Conservation (phyloP, 2,329 filamentous ascomycete species). For the Scolecobasidium constrictum region DNA sequence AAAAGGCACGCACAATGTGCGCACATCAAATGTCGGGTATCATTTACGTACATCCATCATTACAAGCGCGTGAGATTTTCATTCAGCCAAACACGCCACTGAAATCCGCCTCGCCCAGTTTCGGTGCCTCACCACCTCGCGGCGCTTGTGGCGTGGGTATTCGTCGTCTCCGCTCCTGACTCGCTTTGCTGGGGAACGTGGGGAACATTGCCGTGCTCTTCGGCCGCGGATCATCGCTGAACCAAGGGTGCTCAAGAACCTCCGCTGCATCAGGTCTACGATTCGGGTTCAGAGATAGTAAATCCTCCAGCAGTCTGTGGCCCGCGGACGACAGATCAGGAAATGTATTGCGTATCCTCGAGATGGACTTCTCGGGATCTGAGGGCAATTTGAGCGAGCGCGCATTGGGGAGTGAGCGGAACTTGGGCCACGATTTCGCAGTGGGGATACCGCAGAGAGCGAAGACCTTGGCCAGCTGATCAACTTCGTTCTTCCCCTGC, state of each 20-base stretch:
- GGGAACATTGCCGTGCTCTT: slow-evolving; percentile 91
- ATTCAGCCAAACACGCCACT: slow-evolving; percentile 34
- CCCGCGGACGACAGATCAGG: slow-evolving; percentile 71
- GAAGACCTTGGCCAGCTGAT: slow-evolving; percentile 81
- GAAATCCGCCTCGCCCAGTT: slow-evolving; percentile 36
- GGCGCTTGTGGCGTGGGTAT: slow-evolving; percentile 75
- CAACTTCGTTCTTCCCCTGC: slow-evolving; percentile 85
- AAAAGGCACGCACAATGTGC: too few species aligned
- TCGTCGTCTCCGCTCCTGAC: slow-evolving; percentile 69
- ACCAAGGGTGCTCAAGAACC: slow-evolving; percentile 73
- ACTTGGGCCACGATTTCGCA: slow-evolving; percentile 73
- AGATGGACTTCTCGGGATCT: slow-evolving; percentile 30
- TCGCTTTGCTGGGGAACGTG: slow-evolving; percentile 91
- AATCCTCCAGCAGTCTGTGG: slow-evolving; percentile 52
- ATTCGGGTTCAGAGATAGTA: slow-evolving; percentile 67
- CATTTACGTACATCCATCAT: too few species aligned
- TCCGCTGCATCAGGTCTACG: slow-evolving; percentile 59
- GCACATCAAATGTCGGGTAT: too few species aligned
- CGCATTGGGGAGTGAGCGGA: slow-evolving; percentile 79
- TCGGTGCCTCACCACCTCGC: slow-evolving; percentile 57
- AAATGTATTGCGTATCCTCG: slow-evolving; percentile 65
- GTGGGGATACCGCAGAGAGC: slow-evolving; percentile 78
- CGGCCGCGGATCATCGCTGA: slow-evolving; percentile 76
- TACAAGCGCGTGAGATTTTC: too few species aligned
- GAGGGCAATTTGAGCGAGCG: slow-evolving; percentile 57